Evolutionary conservation across 2,329 filamentous ascomycete genomes (phyloP), one percentile per base, ranked within the genome.

Genomic region (Pyrenophora tritici-repentis): DNA sequence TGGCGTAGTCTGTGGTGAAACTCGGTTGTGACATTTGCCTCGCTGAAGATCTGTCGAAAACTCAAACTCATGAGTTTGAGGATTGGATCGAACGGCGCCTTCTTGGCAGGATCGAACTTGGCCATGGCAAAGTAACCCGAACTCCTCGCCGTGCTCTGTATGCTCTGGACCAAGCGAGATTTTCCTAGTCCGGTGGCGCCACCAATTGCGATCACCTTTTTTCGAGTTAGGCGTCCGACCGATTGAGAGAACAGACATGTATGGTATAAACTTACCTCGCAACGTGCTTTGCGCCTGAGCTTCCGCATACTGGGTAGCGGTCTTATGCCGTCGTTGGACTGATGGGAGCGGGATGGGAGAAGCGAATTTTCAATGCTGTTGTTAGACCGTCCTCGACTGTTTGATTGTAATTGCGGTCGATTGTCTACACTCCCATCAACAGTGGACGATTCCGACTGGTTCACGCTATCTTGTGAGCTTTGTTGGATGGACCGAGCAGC

Each of bases 21-120:
- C 0, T 83, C 79, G 1, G 83, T 84, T 8, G 75, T 78, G 13
- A 87, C 81, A 66, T 87, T 83, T 31, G 81, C 79, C 63, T 87
- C 84, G 1, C 83, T 85, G 61, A 86, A 87, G 6, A 86, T 85
- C 55, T 87, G 84, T 20, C 84, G 79, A 49, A 87, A 81, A 14
- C 86, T 71, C 32, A 81, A 84, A 6, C 81, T 81, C 73, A 87
- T 77, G n/a, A 85, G 75, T 53, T 79, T 80, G 14, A 86, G 74
- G 32, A 86, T 78, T 0, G 84, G 82, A 47, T 86, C 84, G 56
- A 85, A 87, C 0, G 84, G 84, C 4, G 82, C 78, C 46, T 79
- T 79, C 58, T 81, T 80, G 14, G 82, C 78, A 44, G 81, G 78
- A 57, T 87, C 84, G 47, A 87, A 83, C 58, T 82, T 83, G 20